Conservation (phyloP, 2,329 filamentous ascomycete genomes). For the Aspergillus awamori region DNA sequence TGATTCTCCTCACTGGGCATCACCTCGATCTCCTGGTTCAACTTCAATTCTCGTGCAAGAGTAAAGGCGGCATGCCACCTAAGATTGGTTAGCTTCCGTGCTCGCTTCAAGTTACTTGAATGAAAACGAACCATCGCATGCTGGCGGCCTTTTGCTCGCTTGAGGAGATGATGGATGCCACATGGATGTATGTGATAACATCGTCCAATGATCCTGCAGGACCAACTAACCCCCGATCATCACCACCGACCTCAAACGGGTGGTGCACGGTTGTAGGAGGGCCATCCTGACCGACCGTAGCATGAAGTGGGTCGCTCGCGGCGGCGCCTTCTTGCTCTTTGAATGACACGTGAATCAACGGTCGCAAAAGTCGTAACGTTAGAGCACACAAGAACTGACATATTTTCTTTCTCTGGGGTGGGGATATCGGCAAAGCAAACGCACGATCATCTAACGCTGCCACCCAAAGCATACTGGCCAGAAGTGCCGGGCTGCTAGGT, state of each 20-base stretch:
- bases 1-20: slow-evolving; percentile 34
- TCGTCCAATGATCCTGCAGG: slow-evolving; percentile 80
- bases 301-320: slow-evolving; percentile 45
- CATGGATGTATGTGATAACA: slow-evolving; percentile 86
- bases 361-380: slow-evolving; percentile 80
- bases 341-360: slow-evolving; percentile 75
- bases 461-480: slow-evolving; percentile 96
- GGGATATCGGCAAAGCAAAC: slow-evolving; percentile 78
- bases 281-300: slow-evolving; percentile 73
- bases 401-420: slow-evolving; percentile 78
- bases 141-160: slow-evolving; percentile 96
- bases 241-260: slow-evolving; percentile 61
- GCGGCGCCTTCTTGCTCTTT: slow-evolving; percentile 51
- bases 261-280: slow-evolving; percentile 68
- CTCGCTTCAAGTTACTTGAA: no score
- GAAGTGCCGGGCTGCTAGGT: slow-evolving; percentile 78
- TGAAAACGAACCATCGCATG: slow-evolving; percentile 66
- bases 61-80: slow-evolving; percentile 91
- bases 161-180: slow-evolving; percentile 87
- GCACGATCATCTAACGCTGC: slow-evolving; percentile 92
- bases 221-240: slow-evolving; percentile 41
- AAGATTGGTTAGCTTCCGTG: slow-evolving; percentile 1
- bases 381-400: slow-evolving; percentile 87
- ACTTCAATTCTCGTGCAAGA: slow-evolving; percentile 80
- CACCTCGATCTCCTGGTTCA: slow-evolving; percentile 73